Evolutionary conservation across 331 rosid species (phyloP).

Genomic region (Quercus lobata): DNA sequence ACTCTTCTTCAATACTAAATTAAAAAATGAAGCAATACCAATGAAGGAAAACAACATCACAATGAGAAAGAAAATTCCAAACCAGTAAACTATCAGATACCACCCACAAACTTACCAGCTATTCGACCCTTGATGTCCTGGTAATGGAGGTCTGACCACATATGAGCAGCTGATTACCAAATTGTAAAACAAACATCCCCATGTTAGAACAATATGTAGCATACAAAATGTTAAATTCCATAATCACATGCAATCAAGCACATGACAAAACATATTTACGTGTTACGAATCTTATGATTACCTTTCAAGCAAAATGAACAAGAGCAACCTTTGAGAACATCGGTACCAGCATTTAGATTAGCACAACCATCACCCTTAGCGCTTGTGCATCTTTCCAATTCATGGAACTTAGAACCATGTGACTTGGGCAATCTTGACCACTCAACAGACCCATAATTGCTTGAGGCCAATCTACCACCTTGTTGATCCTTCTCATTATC

Average conservation of each 20-base stretch:
- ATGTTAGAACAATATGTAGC: constrained; percentile 7
- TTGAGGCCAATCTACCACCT: constrained; percentile 17
- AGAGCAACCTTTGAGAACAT: constrained; percentile 51
- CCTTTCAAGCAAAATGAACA: constrained; percentile 94
- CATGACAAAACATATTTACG: background rate
- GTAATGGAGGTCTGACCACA: constrained; percentile 88
- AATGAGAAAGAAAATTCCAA: background rate
- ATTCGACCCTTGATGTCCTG: constrained; percentile 88
- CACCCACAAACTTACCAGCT: constrained; percentile 38
- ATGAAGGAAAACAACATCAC: background rate
- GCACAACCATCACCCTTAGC: constrained; percentile 27
- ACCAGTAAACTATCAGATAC: background rate
- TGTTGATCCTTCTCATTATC: constrained; percentile 21
- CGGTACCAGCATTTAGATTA: constrained; percentile 21
- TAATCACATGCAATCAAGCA: background rate
- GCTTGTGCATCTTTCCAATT: constrained; percentile 55
- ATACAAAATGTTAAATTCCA: background rate
- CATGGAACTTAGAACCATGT: constrained; percentile 29
- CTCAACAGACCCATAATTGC: constrained; percentile 18
- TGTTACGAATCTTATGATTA: background rate
- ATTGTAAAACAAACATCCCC: constrained; percentile 15
- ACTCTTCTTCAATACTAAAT: constrained; percentile 68
- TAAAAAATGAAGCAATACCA: background rate
- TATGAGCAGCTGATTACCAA: constrained; percentile 59
- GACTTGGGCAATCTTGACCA: constrained; percentile 29